Conservation (phyloP, 1,284 basidiomycete species). For the Takashimella koratensis region DNA sequence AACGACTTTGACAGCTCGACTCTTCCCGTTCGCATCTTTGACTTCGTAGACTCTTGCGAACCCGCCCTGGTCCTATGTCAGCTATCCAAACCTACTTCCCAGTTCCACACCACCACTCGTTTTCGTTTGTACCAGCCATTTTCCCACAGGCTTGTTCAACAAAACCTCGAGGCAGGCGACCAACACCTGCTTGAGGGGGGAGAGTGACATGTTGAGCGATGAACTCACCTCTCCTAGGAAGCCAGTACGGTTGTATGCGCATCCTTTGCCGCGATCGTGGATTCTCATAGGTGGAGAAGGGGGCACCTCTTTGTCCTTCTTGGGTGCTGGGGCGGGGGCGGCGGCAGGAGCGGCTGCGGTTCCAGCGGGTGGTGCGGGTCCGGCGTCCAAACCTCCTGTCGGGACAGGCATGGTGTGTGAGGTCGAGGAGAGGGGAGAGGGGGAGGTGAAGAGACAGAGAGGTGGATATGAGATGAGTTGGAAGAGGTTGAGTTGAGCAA, state of each 20-base stretch:
- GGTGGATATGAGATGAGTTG: background rate
- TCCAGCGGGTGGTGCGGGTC: background rate
- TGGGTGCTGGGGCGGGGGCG: background rate
- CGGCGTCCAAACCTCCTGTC: background rate
- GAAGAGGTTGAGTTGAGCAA: too few species aligned
- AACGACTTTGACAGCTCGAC: conserved; percentile 83
- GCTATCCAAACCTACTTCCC: conserved; percentile 1
- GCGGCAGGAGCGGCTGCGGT: background rate
- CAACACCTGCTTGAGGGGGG: too few species aligned
- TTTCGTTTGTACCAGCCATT: background rate
- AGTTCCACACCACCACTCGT: background rate
- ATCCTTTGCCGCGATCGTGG: conserved; percentile 59
- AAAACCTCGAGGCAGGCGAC: background rate
- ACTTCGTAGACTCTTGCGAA: conserved; percentile 90
- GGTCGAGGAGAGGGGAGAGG: background rate
- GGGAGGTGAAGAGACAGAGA: too few species aligned
- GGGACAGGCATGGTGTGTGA: background rate
- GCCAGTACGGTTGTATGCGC: conserved; percentile 65
- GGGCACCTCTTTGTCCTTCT: conserved; percentile 62
- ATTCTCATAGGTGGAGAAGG: conserved; percentile 78
- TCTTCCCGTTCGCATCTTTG: conserved; percentile 60
- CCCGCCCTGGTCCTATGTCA: conserved; percentile 76
- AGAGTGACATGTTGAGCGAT: background rate
- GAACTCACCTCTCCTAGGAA: conserved; percentile 77
- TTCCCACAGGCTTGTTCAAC: background rate